These are phyloP conservation scores for Penicillium olsonii DNA, from an alignment of 2,329 filamentous ascomycete species.

Conservation along the genomic window DNA sequence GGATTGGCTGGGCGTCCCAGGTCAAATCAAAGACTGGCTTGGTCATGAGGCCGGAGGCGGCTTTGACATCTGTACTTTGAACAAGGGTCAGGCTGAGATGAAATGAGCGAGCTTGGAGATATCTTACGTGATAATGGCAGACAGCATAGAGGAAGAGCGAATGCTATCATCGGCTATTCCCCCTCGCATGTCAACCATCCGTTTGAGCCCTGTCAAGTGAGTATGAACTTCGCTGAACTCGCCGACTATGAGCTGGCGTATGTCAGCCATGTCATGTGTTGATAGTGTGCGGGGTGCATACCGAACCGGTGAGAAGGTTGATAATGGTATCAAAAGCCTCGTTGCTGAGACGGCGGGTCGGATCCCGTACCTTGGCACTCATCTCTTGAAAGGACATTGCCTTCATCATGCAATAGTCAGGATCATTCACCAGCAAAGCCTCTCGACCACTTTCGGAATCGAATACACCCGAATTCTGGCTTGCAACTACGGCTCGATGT, in stretches of 20 bases:
- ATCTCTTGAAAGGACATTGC: slow-evolving; percentile 37
- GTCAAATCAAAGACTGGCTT: slow-evolving; percentile 37
- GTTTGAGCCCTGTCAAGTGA: slow-evolving; percentile 40
- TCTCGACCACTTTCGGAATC: slow-evolving; percentile 12
- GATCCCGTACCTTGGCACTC: slow-evolving; percentile 34
- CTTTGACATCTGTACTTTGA: slow-evolving; percentile 36
- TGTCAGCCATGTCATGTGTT: slow-evolving; percentile 9
- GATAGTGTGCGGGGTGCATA: slow-evolving; percentile 17
- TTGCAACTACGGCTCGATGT: slow-evolving; percentile 37
- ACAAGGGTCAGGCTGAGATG: slow-evolving; percentile 3
- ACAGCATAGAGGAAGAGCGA: slow-evolving; percentile 24
- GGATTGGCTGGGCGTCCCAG: slow-evolving; percentile 35
- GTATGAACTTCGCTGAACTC: slow-evolving; percentile 41
- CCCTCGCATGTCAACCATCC: slow-evolving; percentile 41
- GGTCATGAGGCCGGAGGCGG: slow-evolving; percentile 35
- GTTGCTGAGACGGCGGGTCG: slow-evolving; percentile 29
- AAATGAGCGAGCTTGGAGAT: not conserved
- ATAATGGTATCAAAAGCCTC: slow-evolving; percentile 41
- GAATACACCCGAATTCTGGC: slow-evolving; percentile 26
- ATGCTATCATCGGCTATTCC: slow-evolving; percentile 31
- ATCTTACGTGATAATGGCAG: slow-evolving; percentile 33
- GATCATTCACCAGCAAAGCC: slow-evolving; percentile 27
- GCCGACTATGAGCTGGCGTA: slow-evolving; percentile 37
- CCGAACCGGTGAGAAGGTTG: slow-evolving; percentile 39
- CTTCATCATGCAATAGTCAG: slow-evolving; percentile 44